Evolutionary conservation across 495 filamentous ascomycete species (phyloP).

Genomic region (Opeltia flavorubescens): DNA sequence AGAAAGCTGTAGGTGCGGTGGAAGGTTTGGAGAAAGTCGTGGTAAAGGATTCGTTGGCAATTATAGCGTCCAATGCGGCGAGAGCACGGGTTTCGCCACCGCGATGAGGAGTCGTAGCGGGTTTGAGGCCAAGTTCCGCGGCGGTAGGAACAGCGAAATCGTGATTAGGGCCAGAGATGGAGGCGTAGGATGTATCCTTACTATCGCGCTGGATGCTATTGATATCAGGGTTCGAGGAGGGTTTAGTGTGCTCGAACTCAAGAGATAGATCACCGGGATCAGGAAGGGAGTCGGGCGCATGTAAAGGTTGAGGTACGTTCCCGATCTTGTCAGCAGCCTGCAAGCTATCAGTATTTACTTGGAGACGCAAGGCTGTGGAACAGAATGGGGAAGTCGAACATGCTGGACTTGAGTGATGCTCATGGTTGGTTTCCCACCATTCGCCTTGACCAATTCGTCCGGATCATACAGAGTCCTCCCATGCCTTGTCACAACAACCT

Average conservation of each 20-base stretch:
- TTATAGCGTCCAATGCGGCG: constrained; percentile 30
- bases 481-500: constrained; percentile 38
- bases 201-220: constrained; percentile 34
- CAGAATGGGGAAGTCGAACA: constrained; percentile 16
- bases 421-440: constrained; percentile 55
- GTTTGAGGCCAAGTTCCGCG: constrained; percentile 44
- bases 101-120: constrained; percentile 41
- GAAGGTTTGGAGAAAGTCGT: constrained; percentile 57
- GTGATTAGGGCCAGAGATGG: constrained; percentile 42
- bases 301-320: constrained; percentile 38
- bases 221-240: constrained; percentile 33
- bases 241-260: constrained; percentile 35
- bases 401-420: constrained; percentile 46
- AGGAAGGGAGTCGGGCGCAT: constrained; percentile 38
- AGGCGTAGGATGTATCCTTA: constrained; percentile 37
- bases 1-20: constrained; percentile 53
- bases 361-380: background rate
- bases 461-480: constrained; percentile 56
- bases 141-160: constrained; percentile 50
- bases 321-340: constrained; percentile 33
- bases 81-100: constrained; percentile 51
- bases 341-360: background rate
- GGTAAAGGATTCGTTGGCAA: constrained; percentile 44
- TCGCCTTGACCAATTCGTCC: constrained; percentile 46
- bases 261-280: constrained; percentile 45